These are phyloP conservation scores for Xanthoceras sorbifolium DNA, from an alignment of 345 rosid species.

Conservation along the genomic window DNA sequence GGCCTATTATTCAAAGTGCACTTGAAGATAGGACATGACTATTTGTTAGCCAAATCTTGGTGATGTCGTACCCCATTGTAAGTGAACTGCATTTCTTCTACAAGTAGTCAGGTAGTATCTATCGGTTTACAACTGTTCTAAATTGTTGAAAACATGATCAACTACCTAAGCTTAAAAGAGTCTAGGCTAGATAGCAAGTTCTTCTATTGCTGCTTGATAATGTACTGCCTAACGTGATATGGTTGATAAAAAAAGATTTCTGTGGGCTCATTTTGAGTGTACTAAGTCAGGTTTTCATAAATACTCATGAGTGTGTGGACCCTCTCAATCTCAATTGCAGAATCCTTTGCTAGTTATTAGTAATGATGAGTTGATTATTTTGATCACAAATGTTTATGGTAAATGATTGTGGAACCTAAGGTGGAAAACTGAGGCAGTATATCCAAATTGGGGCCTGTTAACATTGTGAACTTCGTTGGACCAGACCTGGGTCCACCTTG, in stretches of 20 bases:
- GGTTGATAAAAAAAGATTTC: not conserved
- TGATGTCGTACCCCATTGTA: not conserved
- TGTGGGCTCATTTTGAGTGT: not conserved
- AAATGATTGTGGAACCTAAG: not conserved
- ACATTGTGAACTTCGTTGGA: not conserved
- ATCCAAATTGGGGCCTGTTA: not conserved
- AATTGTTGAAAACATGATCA: slow-evolving; percentile 8
- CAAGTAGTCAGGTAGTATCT: not conserved
- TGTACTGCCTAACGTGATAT: not conserved
- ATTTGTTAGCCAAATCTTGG: not conserved
- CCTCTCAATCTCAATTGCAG: not conserved
- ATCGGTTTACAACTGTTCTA: not conserved
- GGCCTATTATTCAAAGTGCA: not conserved
- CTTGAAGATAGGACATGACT: not conserved
- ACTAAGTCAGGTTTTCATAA: not conserved
- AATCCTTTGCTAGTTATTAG: not conserved
- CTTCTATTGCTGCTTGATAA: not conserved
- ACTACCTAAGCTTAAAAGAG: not conserved
- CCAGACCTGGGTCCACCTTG: not conserved
- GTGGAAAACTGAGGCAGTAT: not conserved
- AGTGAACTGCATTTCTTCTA: slow-evolving; percentile 1
- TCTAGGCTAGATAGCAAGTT: not conserved
- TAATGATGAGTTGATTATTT: not conserved
- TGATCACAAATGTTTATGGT: not conserved
- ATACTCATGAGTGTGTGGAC: not conserved